phyloP scores from a whole-genome alignment of 129 eudicot species.

The Lactuca sativa region DNA sequence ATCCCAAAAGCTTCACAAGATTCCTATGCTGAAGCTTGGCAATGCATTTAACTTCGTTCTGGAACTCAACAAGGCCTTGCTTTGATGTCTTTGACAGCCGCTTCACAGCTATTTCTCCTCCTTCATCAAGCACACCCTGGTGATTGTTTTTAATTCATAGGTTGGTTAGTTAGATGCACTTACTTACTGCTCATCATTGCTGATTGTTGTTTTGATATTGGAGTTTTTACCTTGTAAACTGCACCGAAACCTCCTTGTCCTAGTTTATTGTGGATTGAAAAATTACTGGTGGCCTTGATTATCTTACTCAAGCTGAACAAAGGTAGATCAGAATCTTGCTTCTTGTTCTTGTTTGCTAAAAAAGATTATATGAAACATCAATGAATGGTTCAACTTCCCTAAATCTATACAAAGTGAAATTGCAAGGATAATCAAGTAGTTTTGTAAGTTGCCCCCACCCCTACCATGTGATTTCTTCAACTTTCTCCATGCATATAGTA shows the following conservation, averaged over 20 bases:
- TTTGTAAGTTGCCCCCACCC: not conserved
- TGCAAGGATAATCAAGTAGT: not conserved
- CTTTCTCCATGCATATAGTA: slow-evolving; percentile 11
- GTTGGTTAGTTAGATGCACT: too few species aligned
- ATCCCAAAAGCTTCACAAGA: slow-evolving; percentile 32
- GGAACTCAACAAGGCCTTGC: slow-evolving; percentile 32
- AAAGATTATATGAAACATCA: not conserved
- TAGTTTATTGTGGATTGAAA: slow-evolving; percentile 31
- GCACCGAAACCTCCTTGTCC: slow-evolving; percentile 52
- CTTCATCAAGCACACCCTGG: slow-evolving; percentile 15
- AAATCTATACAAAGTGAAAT: not conserved
- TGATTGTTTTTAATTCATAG: not conserved
- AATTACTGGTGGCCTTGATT: slow-evolving; percentile 30
- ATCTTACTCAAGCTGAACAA: slow-evolving; percentile 23
- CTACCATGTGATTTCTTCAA: slow-evolving; percentile 16
- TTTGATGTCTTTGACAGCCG: slow-evolving; percentile 33
- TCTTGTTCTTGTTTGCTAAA: slow-evolving; percentile 1
- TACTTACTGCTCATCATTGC: not conserved
- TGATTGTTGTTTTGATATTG: too few species aligned
- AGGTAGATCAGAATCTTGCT: slow-evolving; percentile 34
- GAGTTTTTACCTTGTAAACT: slow-evolving; percentile 31
- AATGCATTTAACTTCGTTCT: slow-evolving; percentile 31
- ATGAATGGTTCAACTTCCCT: not conserved
- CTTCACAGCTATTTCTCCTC: slow-evolving; percentile 37
- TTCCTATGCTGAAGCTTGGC: slow-evolving; percentile 38